Evolutionary conservation across 176 grass and related monocot genomes (phyloP), one percentile per base, ranked within the genome.

Genomic region (Carex pumila): DNA sequence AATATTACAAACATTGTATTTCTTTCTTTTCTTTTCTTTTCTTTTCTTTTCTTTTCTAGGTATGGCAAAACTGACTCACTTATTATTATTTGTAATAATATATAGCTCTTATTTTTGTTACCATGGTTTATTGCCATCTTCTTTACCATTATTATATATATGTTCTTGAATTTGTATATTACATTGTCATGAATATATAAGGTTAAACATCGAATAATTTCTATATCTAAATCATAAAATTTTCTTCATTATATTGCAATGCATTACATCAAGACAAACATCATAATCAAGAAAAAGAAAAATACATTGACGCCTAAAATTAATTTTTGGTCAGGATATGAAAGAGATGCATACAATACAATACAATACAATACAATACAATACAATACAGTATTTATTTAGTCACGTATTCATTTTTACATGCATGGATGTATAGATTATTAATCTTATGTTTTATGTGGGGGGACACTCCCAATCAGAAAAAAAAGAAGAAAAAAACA

Each of bases 1-100:
- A 74, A 74, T 74, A 52, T 74, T 74, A 53, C 45, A 50, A 74
- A 74, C 45, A 69, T 45, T 49, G 70, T 73, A 73, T 50, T 47
- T 25, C 25, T 25, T 25, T 25, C 25, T 25, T 25, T 25, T 11
- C n/a, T 73, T 73, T 49, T 39, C 65, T 69, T n/a, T n/a, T n/a
- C n/a, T n/a, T 25, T 25, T 25, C 25, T 25, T 25, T 25, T 11
- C n/a, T 73, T 73, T 49, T 39, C 65, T 69, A 69, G 70, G 70
- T 49, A 73, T 73, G 37, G 70, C n/a, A 73, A 49, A 25, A 73
- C n/a, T 73, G 41, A 25, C 43, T 25, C 5, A 22, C 41, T 25
- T 19, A 73, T 73, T 19, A 73, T 73, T 73, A 73, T 73, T 73
- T 73, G 37, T 21, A 11, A 2, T 10, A 73, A 25, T 49, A 21